Percentiles rank a stretch among this genome's conserved stretches.
Evolutionary conservation across 352 stramenopile species (phyloP).

Genomic region (Phytophthora cactorum): DNA sequence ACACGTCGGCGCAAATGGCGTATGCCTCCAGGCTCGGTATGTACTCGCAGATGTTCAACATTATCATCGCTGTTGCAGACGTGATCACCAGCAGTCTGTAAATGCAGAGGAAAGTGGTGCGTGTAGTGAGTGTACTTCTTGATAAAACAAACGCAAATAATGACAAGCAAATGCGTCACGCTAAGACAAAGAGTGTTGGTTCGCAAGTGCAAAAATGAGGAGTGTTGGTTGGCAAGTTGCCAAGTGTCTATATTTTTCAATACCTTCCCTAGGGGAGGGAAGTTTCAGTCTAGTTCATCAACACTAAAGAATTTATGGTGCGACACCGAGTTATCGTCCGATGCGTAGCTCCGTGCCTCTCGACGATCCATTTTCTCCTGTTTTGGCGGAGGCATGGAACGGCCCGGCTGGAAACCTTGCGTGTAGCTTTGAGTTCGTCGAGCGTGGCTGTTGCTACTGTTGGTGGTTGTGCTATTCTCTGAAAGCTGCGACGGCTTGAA

Average conservation of each 20-base stretch:
- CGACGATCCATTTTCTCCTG: constrained; percentile 12
- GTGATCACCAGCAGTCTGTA: constrained; percentile 62
- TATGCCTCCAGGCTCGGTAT: constrained; percentile 80
- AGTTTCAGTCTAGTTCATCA: constrained; percentile 57
- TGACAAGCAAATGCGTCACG: constrained; percentile 7
- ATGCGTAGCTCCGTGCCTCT: constrained; percentile 16
- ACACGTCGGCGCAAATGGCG: constrained; percentile 77
- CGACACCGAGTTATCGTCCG: constrained; percentile 16
- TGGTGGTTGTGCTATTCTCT: constrained; percentile 7
- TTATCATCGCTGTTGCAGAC: constrained; percentile 75
- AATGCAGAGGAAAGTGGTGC: background rate
- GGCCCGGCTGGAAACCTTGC: constrained; percentile 10
- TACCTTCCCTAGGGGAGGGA: background rate
- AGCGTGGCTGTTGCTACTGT: constrained; percentile 9
- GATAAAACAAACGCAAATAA: constrained; percentile 15
- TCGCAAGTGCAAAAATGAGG: background rate
- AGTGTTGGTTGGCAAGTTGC: background rate
- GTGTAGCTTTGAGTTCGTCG: constrained; percentile 22
- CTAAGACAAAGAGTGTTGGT: background rate
- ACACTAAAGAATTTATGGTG: constrained; percentile 57
- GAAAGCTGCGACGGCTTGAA: constrained; percentile 15
- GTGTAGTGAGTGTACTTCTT: constrained; percentile 17
- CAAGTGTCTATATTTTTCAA: background rate
- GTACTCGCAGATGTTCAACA: constrained; percentile 83
- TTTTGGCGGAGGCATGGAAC: constrained; percentile 17